These are phyloP conservation scores for Penicillium macrosclerotiorum DNA, from an alignment of 495 filamentous ascomycete species.

Conservation along the genomic window DNA sequence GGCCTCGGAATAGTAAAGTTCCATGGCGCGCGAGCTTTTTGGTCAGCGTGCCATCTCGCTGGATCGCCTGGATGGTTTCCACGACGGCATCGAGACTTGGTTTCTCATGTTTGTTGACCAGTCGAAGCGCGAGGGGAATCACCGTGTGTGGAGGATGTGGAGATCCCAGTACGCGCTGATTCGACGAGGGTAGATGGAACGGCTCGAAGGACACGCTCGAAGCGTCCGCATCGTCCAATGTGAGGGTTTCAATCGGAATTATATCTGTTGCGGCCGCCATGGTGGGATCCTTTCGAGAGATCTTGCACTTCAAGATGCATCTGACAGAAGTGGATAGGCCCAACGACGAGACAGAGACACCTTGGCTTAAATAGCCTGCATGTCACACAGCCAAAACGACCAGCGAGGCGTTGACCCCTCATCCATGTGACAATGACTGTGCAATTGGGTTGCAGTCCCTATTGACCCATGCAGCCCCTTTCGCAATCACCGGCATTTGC, in stretches of 20 bases:
- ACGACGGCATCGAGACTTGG: slow-evolving; percentile 31
- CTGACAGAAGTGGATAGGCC: too few relatives aligned
- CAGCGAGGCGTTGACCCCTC: too few relatives aligned
- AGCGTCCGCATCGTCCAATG: background rate
- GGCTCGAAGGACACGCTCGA: slow-evolving; percentile 40
- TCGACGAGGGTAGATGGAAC: slow-evolving; percentile 67
- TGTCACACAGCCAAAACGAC: too few relatives aligned
- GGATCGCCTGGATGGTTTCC: slow-evolving; percentile 37
- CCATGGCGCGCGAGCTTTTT: slow-evolving; percentile 55
- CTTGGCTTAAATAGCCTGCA: slow-evolving; percentile 2
- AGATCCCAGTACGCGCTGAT: slow-evolving; percentile 38
- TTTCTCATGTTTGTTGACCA: slow-evolving; percentile 11
- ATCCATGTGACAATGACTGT: too few relatives aligned
- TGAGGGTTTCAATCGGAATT: slow-evolving; percentile 1
- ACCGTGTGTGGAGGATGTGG: slow-evolving; percentile 41
- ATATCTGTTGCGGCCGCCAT: slow-evolving; percentile 12
- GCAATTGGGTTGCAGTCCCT: too few relatives aligned
- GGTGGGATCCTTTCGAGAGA: background rate
- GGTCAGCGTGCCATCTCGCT: slow-evolving; percentile 49
- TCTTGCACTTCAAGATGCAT: too few relatives aligned
- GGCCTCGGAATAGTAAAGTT: slow-evolving; percentile 31
- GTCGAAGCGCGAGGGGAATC: slow-evolving; percentile 43
- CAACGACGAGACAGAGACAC: too few relatives aligned
- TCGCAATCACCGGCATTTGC: too few relatives aligned
- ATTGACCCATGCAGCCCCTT: too few relatives aligned